Percentiles rank a stretch among this genome's conserved stretches.
These are phyloP conservation scores for Phytophthora hibernalis DNA, from an alignment of 352 stramenopile genomes.

Conservation along the genomic window DNA sequence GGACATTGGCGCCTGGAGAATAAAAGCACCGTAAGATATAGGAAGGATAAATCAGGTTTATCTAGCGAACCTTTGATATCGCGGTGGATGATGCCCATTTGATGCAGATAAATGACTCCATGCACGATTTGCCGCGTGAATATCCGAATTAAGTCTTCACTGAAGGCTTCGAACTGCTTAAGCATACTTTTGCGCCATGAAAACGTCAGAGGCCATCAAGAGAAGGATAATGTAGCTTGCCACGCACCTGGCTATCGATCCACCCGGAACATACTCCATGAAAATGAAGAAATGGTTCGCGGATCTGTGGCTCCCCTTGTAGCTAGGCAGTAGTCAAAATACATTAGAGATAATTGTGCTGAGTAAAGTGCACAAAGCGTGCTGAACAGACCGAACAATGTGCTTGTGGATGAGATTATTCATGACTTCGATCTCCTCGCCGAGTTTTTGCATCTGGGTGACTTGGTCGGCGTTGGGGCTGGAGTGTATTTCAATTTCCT, in stretches of 20 bases:
- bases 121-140: slow-evolving; percentile 93
- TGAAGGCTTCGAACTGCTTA: slow-evolving; percentile 94
- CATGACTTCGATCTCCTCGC: slow-evolving; percentile 95
- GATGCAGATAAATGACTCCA: slow-evolving; percentile 93
- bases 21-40: not conserved
- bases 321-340: slow-evolving; percentile 36
- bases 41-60: not conserved
- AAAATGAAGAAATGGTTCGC: slow-evolving; percentile 94
- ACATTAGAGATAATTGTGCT: slow-evolving; percentile 21
- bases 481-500: slow-evolving; percentile 86
- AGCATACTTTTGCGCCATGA: slow-evolving; percentile 70
- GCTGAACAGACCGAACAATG: slow-evolving; percentile 90
- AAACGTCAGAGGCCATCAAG: slow-evolving; percentile 4
- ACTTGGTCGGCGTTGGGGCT: slow-evolving; percentile 59
- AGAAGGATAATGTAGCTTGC: not conserved
- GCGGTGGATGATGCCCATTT: slow-evolving; percentile 92
- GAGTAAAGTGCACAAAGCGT: not conserved
- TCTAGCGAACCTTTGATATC: slow-evolving; percentile 89
- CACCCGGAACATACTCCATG: slow-evolving; percentile 96
- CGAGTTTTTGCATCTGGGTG: slow-evolving; percentile 79
- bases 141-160: slow-evolving; percentile 87
- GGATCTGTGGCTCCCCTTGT: slow-evolving; percentile 86
- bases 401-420: slow-evolving; percentile 94
- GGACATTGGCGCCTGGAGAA: slow-evolving; percentile 80
- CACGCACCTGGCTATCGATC: slow-evolving; percentile 85